Evolutionary conservation across 208 protist genomes (phyloP), one percentile per base, ranked within the genome.

Genomic region (Wallacemonas rigidus): DNA sequence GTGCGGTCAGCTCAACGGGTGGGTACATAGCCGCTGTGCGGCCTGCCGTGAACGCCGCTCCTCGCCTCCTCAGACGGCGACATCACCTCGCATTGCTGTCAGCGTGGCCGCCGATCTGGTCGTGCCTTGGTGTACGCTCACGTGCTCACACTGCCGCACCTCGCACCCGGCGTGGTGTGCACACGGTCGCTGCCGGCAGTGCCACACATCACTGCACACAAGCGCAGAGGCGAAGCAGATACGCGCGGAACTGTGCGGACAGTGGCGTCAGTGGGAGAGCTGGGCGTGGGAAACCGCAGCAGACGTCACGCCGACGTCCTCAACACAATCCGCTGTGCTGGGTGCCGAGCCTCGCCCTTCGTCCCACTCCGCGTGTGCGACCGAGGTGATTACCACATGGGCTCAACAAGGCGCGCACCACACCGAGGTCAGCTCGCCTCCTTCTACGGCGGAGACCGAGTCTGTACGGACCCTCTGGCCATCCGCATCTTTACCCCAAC

Each of bases 111-210:
- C 43, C 1, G 75, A 76, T 9, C 56, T 77, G 17, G 71, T 72
- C 9, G 63, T 81, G 12, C 79, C 80, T 40, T 91, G 86, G 86
- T 58, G 57, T n/a, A 84, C 77, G 60, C 69, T 71, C 41, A 9
- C 58, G 15, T 91, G 86, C 55, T 40, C 11, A 6, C 35, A 17
- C 15, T 91, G 86, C 61, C 45, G 54, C 14, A 67, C 76, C 2
- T 61, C 40, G 15, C 79, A 79, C 38, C 68, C 77, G 53, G 73
- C 75, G 15, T 83, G 79, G 79, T 63, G 65, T 43, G 5, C 7
- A 17, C 8, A 65, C 8, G 50, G 62, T 54, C 26, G 73, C 50
- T 83, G 78, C 45, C 74, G 74, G 57, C 14, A 38, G 11, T 83
- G 78, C 51, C 68, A 65, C 44, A 35, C 36, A 11, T 36, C 41